A percentile compares a stretch with the other conserved stretches of the same genome.
Conservation (phyloP, 148 eudicot genomes). For the Silene latifolia region DNA sequence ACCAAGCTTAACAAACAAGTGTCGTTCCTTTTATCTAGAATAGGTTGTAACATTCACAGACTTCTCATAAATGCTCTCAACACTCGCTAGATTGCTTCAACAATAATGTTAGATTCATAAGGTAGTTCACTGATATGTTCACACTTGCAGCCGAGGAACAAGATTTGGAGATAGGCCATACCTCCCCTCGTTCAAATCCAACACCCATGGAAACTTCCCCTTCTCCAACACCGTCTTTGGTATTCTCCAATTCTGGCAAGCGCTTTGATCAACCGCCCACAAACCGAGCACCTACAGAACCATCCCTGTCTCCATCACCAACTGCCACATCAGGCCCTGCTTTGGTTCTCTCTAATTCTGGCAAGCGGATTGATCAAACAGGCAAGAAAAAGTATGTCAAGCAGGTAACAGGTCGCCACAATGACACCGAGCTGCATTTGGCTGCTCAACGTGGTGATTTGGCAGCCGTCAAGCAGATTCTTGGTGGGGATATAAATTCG, state of each 20-base stretch:
- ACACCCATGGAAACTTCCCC: constrained; percentile 40
- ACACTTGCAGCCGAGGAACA: constrained; percentile 25
- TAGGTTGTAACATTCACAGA: background rate
- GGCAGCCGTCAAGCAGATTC: constrained; percentile 60
- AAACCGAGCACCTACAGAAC: constrained; percentile 28
- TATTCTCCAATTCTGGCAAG: constrained; percentile 74
- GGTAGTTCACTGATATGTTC: constrained; percentile 10
- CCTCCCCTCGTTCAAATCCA: constrained; percentile 22
- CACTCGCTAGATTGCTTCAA: background rate
- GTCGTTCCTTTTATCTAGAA: too few species aligned
- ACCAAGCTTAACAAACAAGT: too few species aligned
- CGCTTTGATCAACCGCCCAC: constrained; percentile 59
- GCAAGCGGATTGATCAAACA: constrained; percentile 77
- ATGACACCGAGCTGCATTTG: constrained; percentile 80
- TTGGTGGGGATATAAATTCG: constrained; percentile 49
- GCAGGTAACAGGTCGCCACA: constrained; percentile 84
- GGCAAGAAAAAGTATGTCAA: constrained; percentile 87
- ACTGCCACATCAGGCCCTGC: constrained; percentile 66
- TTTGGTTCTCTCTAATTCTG: constrained; percentile 72
- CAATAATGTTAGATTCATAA: background rate
- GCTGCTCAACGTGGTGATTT: constrained; percentile 85
- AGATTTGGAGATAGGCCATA: constrained; percentile 44
- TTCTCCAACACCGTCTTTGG: constrained; percentile 69
- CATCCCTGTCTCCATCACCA: constrained; percentile 72
- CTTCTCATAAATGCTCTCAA: background rate